phyloP scores from a whole-genome alignment of 306 rosid genomes.

The Quercus alba region DNA sequence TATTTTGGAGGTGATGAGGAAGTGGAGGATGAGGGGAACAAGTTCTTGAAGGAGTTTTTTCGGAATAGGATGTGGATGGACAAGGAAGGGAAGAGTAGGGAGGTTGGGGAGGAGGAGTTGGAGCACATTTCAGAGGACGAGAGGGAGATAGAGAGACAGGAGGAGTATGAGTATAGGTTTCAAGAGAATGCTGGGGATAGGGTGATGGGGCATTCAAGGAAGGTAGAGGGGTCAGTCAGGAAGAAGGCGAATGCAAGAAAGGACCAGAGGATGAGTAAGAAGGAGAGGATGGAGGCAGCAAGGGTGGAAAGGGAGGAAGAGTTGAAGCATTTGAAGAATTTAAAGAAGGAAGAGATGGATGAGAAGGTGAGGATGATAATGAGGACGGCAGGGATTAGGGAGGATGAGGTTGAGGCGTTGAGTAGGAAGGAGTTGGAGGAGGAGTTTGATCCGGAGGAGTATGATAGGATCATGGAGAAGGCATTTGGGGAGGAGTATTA shows the following conservation, averaged over 20 bases:
- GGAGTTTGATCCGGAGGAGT: slow-evolving; percentile 84
- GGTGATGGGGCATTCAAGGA: slow-evolving; percentile 71
- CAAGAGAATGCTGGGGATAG: slow-evolving; percentile 79
- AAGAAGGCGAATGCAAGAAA: slow-evolving; percentile 73
- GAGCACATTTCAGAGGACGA: slow-evolving; percentile 65
- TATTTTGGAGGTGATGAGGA: slow-evolving; percentile 54
- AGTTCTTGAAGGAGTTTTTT: slow-evolving; percentile 58
- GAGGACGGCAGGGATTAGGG: slow-evolving; percentile 71
- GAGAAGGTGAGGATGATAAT: slow-evolving; percentile 67
- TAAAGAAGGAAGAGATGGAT: slow-evolving; percentile 85
- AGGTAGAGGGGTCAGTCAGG: slow-evolving; percentile 78
- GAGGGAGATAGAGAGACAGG: slow-evolving; percentile 63
- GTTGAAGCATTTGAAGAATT: slow-evolving; percentile 77
- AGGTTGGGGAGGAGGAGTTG: slow-evolving; percentile 54
- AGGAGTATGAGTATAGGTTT: slow-evolving; percentile 75
- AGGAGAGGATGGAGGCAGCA: slow-evolving; percentile 81
- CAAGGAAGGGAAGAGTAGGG: slow-evolving; percentile 22
- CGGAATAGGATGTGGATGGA: slow-evolving; percentile 67
- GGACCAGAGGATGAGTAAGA: slow-evolving; percentile 85
- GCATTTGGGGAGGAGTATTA: slow-evolving; percentile 75
- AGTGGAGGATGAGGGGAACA: slow-evolving; percentile 38
- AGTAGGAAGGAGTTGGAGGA: slow-evolving; percentile 60
- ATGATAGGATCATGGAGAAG: slow-evolving; percentile 77
- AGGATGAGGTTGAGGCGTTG: slow-evolving; percentile 52
- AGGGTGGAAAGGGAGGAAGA: slow-evolving; percentile 89